These are phyloP conservation scores for Coemansia sp. DNA, from an alignment of 192 early-diverging fungal species.

Conservation along the genomic window DNA sequence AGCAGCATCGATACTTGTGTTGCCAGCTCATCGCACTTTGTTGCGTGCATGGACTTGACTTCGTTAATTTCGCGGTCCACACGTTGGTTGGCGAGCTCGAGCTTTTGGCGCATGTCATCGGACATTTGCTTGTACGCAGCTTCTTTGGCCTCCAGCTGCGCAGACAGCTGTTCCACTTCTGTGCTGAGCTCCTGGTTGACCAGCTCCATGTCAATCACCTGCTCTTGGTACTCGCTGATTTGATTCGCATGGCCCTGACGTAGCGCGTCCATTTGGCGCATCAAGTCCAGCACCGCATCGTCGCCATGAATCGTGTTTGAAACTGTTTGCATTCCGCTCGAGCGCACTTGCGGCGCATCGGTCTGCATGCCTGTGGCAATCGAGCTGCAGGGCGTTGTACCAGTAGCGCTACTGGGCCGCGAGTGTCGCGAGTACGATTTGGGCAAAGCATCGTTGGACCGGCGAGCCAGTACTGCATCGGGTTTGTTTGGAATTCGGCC, in stretches of 20 bases:
- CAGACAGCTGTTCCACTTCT: constrained; percentile 35
- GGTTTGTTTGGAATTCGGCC: constrained; percentile 12
- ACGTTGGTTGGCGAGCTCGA: constrained; percentile 18
- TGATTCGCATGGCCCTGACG: constrained; percentile 43
- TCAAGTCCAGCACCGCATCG: constrained; percentile 47
- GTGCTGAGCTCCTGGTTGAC: constrained; percentile 37
- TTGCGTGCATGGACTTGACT: constrained; percentile 41
- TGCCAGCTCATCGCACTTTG: constrained; percentile 47
- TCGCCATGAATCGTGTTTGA: constrained; percentile 39
- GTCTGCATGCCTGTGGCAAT: constrained; percentile 32
- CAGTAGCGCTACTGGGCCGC: background rate
- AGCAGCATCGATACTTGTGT: constrained; percentile 35
- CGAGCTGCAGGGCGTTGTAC: background rate
- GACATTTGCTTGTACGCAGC: constrained; percentile 16
- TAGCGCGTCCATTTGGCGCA: constrained; percentile 46
- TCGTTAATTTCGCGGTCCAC: constrained; percentile 46
- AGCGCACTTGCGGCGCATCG: constrained; percentile 3
- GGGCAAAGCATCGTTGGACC: constrained; percentile 23
- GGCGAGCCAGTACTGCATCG: constrained; percentile 7
- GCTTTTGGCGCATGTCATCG: constrained; percentile 30
- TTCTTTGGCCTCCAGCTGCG: constrained; percentile 18
- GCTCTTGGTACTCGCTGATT: constrained; percentile 54
- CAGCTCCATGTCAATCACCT: constrained; percentile 48
- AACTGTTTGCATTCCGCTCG: constrained; percentile 25
- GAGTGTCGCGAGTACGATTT: constrained; percentile 33